Percentiles rank a stretch among this genome's conserved stretches.
Conservation (phyloP, 108 stramenopile genomes). For the Cyclotella cryptica region DNA sequence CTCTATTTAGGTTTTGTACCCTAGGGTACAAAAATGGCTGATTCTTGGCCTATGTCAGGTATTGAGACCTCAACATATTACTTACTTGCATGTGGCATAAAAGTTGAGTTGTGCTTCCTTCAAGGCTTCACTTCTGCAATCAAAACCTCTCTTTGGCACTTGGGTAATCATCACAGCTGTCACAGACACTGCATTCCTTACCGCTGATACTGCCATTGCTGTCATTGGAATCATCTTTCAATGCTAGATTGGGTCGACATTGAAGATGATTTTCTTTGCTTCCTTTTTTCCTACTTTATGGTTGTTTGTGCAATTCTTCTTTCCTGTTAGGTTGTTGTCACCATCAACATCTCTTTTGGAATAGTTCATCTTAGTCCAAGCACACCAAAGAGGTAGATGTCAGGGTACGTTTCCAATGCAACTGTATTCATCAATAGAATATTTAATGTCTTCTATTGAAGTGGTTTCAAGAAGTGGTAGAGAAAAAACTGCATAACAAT, state of each 20-base stretch:
- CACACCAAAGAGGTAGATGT: conserved; percentile 10
- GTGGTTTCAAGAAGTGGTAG: conserved; percentile 45
- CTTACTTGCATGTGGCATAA: conserved; percentile 23
- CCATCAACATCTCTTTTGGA: conserved; percentile 28
- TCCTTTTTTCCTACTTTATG: not conserved
- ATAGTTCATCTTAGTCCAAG: conserved; percentile 8
- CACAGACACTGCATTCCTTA: not conserved
- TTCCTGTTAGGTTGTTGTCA: not conserved
- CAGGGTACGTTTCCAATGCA: not conserved
- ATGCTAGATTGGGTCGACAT: not conserved
- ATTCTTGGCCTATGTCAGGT: too few species aligned
- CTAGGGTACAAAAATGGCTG: too few species aligned
- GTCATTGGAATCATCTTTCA: conserved; percentile 4
- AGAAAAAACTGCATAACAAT: conserved; percentile 45
- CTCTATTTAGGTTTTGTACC: too few species aligned
- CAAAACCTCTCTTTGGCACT: conserved; percentile 7
- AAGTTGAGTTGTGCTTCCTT: conserved; percentile 52
- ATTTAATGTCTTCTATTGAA: conserved; percentile 25
- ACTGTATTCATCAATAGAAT: conserved; percentile 18
- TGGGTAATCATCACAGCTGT: conserved; percentile 8
- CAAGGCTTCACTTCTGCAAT: conserved; percentile 10
- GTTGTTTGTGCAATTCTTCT: not conserved
- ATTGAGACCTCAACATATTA: not conserved
- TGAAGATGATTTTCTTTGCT: conserved; percentile 6
- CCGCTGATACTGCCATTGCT: not conserved